Evolutionary conservation across 1,284 basidiomycete species (phyloP), one percentile per base, ranked within the genome.

Genomic region (Rhodotorula sp.): DNA sequence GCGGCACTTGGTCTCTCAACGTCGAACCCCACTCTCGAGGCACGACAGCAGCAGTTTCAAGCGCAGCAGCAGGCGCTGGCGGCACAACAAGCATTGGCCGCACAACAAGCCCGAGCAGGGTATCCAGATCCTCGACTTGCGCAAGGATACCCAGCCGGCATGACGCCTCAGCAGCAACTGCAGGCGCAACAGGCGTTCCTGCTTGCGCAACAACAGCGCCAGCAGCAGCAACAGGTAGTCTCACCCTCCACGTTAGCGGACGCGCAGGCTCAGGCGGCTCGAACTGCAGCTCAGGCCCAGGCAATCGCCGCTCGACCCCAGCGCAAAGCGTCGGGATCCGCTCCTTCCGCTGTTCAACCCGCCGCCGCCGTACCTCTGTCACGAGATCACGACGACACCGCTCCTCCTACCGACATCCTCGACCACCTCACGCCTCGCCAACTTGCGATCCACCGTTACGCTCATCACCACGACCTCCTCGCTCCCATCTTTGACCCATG

Each of bases 361-460:
- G n/a, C 46, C 18, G n/a, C 56, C 2, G 22, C 22, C 26, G 26
- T 34, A 4, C 28, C 53, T 2, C 28, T 47, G 2, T n/a, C 67
- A 7, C 52, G 20, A 24, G 46, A 4, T n/a, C 40, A 53, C 8
- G 61, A 55, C 44, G 51, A 44, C 3, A 56, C 62, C 24, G n/a
- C 65, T 8, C 52, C 31, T 26, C 24, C 34, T 16, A 56, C 50
- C 54, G 72, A 75, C 51, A 48, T 75, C n/a, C 58, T 75, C 54
- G 73, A 75, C 47, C 47, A 64, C 26, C 34, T 75, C 8, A 65
- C 69, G 15, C 48, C 62, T 10, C 68, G 71, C 1, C 68, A 70
- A 31, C 34, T 70, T 30, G 71, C 71, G 18, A 61, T 60, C 2
- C 60, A 65, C 47, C 71, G 73, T 22, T 64, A 69, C 52, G 54